A percentile compares a stretch with the other conserved stretches of the same genome.
Evolutionary conservation across 352 stramenopile genomes (phyloP).

Genomic region (Elongisporangium undulatum): DNA sequence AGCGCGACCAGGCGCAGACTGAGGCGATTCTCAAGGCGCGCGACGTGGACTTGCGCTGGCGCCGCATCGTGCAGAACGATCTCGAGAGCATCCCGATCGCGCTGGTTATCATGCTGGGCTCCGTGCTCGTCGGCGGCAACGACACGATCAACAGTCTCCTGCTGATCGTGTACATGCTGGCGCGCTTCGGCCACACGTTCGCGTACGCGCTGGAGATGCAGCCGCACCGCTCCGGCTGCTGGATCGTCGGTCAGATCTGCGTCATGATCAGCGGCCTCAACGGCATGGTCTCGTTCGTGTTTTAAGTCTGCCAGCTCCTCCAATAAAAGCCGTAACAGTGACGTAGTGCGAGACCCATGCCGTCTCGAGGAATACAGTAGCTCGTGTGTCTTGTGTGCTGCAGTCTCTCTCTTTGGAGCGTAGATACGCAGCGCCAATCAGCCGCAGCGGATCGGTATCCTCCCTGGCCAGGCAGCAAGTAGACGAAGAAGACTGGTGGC

Average conservation of each 20-base stretch:
- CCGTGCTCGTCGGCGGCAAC: conserved; percentile 24
- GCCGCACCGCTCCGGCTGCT: conserved; percentile 26
- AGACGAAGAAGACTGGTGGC: too few species aligned
- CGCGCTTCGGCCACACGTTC: conserved; percentile 26
- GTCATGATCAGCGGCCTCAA: conserved; percentile 33
- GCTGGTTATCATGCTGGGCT: conserved; percentile 23
- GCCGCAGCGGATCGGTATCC: not conserved
- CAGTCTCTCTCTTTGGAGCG: not conserved
- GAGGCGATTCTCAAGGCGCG: conserved; percentile 11
- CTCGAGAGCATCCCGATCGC: conserved; percentile 42
- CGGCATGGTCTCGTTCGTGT: conserved; percentile 29
- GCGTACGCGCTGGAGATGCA: conserved; percentile 32
- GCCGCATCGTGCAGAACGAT: conserved; percentile 43
- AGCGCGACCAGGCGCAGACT: conserved; percentile 8
- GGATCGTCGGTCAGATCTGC: conserved; percentile 27
- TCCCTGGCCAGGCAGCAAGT: too few species aligned
- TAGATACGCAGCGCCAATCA: not conserved
- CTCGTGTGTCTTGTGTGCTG: not conserved
- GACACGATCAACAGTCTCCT: conserved; percentile 34
- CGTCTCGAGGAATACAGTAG: too few species aligned
- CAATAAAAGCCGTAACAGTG: not conserved
- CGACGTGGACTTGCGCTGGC: conserved; percentile 36
- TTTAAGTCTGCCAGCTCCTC: not conserved
- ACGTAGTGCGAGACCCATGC: not conserved
- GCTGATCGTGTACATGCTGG: conserved; percentile 25